These are phyloP conservation scores for Gracilaria caudata DNA, from an alignment of 23 red algal genomes.

Conservation along the genomic window DNA sequence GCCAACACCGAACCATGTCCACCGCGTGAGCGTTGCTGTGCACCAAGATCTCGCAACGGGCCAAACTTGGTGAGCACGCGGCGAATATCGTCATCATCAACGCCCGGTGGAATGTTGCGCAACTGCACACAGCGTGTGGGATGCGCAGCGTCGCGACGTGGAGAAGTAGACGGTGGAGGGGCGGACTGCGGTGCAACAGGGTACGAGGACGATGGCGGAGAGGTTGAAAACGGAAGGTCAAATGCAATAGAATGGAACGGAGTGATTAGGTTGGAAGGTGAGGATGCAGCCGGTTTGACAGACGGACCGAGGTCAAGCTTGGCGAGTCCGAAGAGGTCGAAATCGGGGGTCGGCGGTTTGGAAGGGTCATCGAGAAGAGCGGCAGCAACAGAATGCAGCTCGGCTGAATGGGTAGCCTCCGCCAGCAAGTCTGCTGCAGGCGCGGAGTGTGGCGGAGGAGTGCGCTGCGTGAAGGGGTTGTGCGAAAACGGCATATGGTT, in stretches of 20 bases:
- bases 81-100: constrained; percentile 83
- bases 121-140: constrained; percentile 79
- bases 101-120: constrained; percentile 77
- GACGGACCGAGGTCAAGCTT: constrained; percentile 55
- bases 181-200: constrained; percentile 13
- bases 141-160: constrained; percentile 41
- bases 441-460: neutral
- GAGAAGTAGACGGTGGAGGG: neutral
- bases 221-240: constrained; percentile 23
- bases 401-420: constrained; percentile 16
- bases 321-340: constrained; percentile 54
- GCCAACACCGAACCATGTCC: constrained; percentile 72
- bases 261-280: constrained; percentile 26
- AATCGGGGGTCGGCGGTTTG: constrained; percentile 5
- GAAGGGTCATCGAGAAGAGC: neutral
- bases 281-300: constrained; percentile 9
- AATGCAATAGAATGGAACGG: constrained; percentile 3
- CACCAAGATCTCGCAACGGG: constrained; percentile 78
- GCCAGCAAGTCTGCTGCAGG: constrained; percentile 27
- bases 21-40: constrained; percentile 79
- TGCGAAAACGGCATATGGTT: neutral
- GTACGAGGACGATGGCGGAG: constrained; percentile 1
- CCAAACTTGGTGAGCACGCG: constrained; percentile 62
- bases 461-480: neutral
- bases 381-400: constrained; percentile 16